These are phyloP conservation scores for Hypoxylon sp. DNA, from an alignment of 2,329 filamentous ascomycete genomes.

Conservation along the genomic window DNA sequence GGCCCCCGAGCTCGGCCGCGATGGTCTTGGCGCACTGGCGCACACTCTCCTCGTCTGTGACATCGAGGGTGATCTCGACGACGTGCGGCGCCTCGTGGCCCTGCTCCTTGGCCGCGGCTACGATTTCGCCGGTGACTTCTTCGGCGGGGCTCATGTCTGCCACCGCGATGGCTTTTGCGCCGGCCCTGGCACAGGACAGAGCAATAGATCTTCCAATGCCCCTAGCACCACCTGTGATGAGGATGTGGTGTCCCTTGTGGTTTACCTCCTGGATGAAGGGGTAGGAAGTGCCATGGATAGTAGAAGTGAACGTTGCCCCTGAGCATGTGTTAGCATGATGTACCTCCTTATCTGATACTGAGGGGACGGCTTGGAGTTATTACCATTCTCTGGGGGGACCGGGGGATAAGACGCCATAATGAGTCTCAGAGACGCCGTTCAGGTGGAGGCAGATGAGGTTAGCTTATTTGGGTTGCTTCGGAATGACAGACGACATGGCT, in stretches of 20 bases:
- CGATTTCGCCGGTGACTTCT: slow-evolving; percentile 29
- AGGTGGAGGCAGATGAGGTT: neutral
- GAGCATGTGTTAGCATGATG: slow-evolving; percentile 15
- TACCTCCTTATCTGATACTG: too few relatives aligned
- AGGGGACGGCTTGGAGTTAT: neutral
- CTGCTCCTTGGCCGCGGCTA: slow-evolving; percentile 26
- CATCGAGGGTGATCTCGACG: slow-evolving; percentile 22
- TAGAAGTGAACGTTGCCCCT: slow-evolving; percentile 29
- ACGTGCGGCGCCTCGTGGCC: slow-evolving; percentile 29
- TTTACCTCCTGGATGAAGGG: slow-evolving; percentile 13
- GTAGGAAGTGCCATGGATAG: slow-evolving; percentile 21
- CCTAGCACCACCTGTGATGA: slow-evolving; percentile 37
- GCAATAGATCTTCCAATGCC: slow-evolving; percentile 35
- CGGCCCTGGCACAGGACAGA: slow-evolving; percentile 33
- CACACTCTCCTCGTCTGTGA: slow-evolving; percentile 28
- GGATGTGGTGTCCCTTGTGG: slow-evolving; percentile 27
- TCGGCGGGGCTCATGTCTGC: slow-evolving; percentile 29
- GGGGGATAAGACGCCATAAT: slow-evolving; percentile 22
- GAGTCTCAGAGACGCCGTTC: neutral
- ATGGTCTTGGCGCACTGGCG: slow-evolving; percentile 12
- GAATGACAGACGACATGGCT: neutral
- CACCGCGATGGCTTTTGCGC: slow-evolving; percentile 36
- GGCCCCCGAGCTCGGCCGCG: slow-evolving; percentile 18
- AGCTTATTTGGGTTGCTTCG: too few relatives aligned
- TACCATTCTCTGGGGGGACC: slow-evolving; percentile 18